These are phyloP conservation scores for Syncephalastrum contaminatum DNA, from an alignment of 371 early-diverging fungal genomes.

Conservation along the genomic window DNA sequence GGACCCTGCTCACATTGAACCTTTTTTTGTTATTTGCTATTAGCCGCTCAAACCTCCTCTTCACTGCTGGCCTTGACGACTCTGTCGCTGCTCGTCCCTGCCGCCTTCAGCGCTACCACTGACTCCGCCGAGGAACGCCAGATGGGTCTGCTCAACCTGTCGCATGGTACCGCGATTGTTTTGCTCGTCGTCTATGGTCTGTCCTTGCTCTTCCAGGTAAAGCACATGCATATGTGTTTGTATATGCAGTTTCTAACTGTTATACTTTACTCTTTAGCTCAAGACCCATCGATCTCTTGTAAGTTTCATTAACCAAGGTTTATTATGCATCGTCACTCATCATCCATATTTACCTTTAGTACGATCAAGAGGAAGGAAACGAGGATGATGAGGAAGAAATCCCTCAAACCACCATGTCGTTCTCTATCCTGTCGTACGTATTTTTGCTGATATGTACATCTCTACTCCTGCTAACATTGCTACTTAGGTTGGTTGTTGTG, in stretches of 20 bases:
- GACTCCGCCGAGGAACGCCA: slow-evolving; percentile 23
- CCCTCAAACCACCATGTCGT: slow-evolving; percentile 47
- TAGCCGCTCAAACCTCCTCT: slow-evolving; percentile 74
- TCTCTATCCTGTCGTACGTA: slow-evolving; percentile 34
- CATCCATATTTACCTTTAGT: slow-evolving; percentile 63
- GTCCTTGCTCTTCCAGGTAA: slow-evolving; percentile 72
- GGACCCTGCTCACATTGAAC: background rate
- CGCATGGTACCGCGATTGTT: slow-evolving; percentile 73
- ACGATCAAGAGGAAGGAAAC: slow-evolving; percentile 40
- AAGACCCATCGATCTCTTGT: background rate
- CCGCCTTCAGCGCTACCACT: slow-evolving; percentile 63
- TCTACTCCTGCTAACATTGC: background rate
- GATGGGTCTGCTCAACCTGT: slow-evolving; percentile 57
- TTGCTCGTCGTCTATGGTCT: slow-evolving; percentile 76
- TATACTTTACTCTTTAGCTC: slow-evolving; percentile 70
- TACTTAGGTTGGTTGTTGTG: slow-evolving; percentile 42
- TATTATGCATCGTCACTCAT: slow-evolving; percentile 10
- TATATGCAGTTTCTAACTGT: slow-evolving; percentile 7
- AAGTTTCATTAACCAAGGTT: slow-evolving; percentile 7
- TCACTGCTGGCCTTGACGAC: slow-evolving; percentile 78
- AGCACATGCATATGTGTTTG: background rate
- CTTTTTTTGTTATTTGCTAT: slow-evolving; percentile 4
- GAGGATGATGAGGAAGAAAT: slow-evolving; percentile 47
- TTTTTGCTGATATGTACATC: background rate
- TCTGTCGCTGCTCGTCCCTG: slow-evolving; percentile 79